Percentiles rank a stretch among this genome's conserved stretches.
phyloP scores from a whole-genome alignment of 805 yeast species.

The Candida loeiensis region DNA sequence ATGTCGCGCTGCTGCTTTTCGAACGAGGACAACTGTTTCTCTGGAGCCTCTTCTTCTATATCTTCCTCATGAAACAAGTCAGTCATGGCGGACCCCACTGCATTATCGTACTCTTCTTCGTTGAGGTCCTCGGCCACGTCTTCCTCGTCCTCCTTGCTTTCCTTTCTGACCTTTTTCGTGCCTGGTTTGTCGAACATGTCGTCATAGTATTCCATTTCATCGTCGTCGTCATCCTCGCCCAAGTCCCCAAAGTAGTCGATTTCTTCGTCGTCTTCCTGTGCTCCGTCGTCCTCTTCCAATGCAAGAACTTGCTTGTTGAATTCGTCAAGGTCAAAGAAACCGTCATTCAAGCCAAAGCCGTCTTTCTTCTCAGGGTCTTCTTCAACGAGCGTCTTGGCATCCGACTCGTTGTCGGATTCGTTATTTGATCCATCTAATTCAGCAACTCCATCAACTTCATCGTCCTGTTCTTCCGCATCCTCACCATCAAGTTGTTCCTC shows the following conservation, averaged over 20 bases:
- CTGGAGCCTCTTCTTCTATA: conserved; percentile 25
- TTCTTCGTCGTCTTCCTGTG: conserved; percentile 45
- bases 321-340: conserved; percentile 78
- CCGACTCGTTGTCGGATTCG: conserved; percentile 25
- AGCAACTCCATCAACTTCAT: conserved; percentile 13
- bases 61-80: conserved; percentile 58
- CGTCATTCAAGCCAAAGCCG: conserved; percentile 71
- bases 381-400: conserved; percentile 15
- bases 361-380: conserved; percentile 33
- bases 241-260: conserved; percentile 38
- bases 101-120: conserved; percentile 61
- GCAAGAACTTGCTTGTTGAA: conserved; percentile 74
- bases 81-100: conserved; percentile 57
- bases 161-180: conserved; percentile 11
- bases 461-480: conserved; percentile 25
- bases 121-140: conserved; percentile 33
- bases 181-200: conserved; percentile 60
- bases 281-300: conserved; percentile 48
- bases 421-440: conserved; percentile 14
- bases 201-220: conserved; percentile 53
- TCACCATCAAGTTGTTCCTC: conserved; percentile 19
- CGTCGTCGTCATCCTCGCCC: conserved; percentile 39
- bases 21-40: conserved; percentile 55
- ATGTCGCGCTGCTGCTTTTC: conserved; percentile 79
- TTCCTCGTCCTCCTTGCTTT: conserved; percentile 35